Evolutionary conservation across 305 asterid species (phyloP).

Genomic region (Nicotiana rustica): DNA sequence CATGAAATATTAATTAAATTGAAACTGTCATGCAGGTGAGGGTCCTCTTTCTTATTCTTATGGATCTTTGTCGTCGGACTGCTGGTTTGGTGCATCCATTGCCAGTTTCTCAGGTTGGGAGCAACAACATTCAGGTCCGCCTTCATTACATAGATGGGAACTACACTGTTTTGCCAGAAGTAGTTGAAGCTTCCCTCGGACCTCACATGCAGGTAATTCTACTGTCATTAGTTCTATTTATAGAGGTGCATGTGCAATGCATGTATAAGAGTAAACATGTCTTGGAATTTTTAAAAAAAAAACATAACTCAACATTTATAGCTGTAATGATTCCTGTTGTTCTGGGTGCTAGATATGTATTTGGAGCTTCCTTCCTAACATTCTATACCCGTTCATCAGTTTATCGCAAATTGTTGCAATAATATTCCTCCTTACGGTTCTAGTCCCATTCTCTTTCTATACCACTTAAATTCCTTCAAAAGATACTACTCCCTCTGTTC

Average conservation of each 20-base stretch:
- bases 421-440: not conserved
- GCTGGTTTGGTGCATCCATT: slow-evolving; percentile 78
- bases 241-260: not conserved
- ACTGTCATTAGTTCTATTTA: not conserved
- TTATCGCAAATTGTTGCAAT: not conserved
- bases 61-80: slow-evolving; percentile 98
- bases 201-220: slow-evolving; percentile 97
- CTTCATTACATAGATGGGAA: slow-evolving; percentile 97
- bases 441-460: not conserved
- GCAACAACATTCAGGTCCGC: slow-evolving; percentile 89
- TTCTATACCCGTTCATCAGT: not conserved
- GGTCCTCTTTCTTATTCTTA: slow-evolving; percentile 92
- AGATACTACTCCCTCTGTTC: not conserved
- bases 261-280: not conserved
- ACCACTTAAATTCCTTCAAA: not conserved
- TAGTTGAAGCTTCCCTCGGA: slow-evolving; percentile 98
- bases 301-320: not conserved
- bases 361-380: slow-evolving; percentile 7
- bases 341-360: not conserved
- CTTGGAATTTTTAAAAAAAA: not conserved
- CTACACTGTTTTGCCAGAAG: slow-evolving; percentile 94
- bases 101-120: slow-evolving; percentile 97
- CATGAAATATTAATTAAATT: slow-evolving; percentile 25
- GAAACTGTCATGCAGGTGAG: slow-evolving; percentile 71
- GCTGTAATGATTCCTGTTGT: slow-evolving; percentile 4